These are phyloP conservation scores for Saccharomyces kudriavzevii DNA, from an alignment of 805 yeast species.

Conservation along the genomic window DNA sequence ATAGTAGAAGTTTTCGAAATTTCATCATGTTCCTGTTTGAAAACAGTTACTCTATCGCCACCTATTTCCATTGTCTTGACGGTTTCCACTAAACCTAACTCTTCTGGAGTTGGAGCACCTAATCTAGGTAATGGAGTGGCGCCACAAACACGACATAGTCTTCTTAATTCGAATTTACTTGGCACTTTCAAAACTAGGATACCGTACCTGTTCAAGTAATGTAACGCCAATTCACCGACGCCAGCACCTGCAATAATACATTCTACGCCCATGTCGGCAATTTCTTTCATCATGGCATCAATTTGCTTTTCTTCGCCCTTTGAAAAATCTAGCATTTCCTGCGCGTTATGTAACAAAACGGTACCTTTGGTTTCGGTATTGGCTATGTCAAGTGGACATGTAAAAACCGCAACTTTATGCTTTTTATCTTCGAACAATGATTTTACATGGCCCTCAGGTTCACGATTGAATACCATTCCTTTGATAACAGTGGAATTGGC, in stretches of 20 bases:
- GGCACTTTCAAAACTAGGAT: conserved; percentile 83
- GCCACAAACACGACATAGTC: conserved; percentile 93
- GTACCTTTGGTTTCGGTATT: conserved; percentile 98
- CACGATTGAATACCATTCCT: conserved; percentile 97
- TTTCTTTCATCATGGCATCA: conserved; percentile 75
- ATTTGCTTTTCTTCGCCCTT: conserved; percentile 94
- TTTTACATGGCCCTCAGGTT: conserved; percentile 89
- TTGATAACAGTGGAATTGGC: conserved; percentile 69
- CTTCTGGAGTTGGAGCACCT: conserved; percentile 93
- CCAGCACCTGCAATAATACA: conserved; percentile 93
- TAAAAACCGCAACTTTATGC: conserved; percentile 85
- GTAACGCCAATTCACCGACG: conserved; percentile 87
- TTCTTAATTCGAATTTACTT: conserved; percentile 87
- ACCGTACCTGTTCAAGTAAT: conserved; percentile 80
- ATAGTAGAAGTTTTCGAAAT: conserved; percentile 83
- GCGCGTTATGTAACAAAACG: conserved; percentile 87
- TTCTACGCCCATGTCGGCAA: conserved; percentile 73
- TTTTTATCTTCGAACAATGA: conserved; percentile 39
- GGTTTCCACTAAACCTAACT: conserved; percentile 78
- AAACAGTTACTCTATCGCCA: conserved; percentile 92
- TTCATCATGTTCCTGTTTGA: conserved; percentile 61
- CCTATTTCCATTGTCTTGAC: conserved; percentile 93
- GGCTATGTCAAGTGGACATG: conserved; percentile 90
- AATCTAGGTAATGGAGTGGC: conserved; percentile 91
- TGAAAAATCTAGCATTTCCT: conserved; percentile 92